Percentiles rank a stretch among this genome's conserved stretches.
These are phyloP conservation scores for Juglanconis oblonga DNA, from an alignment of 2,329 filamentous ascomycete genomes.

Conservation along the genomic window DNA sequence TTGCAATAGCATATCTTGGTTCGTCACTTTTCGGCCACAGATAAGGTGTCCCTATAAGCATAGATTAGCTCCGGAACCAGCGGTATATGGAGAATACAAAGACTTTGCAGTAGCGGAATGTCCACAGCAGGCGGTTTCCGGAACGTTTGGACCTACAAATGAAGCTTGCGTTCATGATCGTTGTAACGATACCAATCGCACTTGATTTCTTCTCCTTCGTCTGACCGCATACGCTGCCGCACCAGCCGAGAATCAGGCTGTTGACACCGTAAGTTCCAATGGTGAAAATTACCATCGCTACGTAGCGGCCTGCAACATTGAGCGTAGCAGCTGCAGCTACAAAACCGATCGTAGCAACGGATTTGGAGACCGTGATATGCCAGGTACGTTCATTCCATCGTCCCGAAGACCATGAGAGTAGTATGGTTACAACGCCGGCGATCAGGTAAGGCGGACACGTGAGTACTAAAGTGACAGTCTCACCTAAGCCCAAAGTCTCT, in stretches of 20 bases:
- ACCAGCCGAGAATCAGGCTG: slow-evolving; percentile 41
- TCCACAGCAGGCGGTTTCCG: neutral
- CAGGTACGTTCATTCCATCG: slow-evolving; percentile 39
- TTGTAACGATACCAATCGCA: slow-evolving; percentile 8
- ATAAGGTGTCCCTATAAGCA: slow-evolving; percentile 3
- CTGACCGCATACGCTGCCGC: slow-evolving; percentile 12
- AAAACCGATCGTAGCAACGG: slow-evolving; percentile 37
- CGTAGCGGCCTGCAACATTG: slow-evolving; percentile 30
- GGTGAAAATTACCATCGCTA: slow-evolving; percentile 34
- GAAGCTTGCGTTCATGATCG: slow-evolving; percentile 9
- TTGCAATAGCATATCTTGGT: slow-evolving; percentile 7
- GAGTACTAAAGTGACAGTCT: slow-evolving; percentile 39
- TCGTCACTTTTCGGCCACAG: slow-evolving; percentile 10
- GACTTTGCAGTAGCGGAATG: neutral
- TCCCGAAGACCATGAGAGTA: slow-evolving; percentile 40
- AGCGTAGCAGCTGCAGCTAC: slow-evolving; percentile 31
- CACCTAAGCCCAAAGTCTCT: slow-evolving; percentile 36
- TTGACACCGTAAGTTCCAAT: slow-evolving; percentile 38
- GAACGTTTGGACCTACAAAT: neutral
- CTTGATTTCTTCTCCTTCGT: slow-evolving; percentile 9
- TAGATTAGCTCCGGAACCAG: neutral
- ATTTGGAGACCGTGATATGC: slow-evolving; percentile 38
- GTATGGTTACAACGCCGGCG: slow-evolving; percentile 40
- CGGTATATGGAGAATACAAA: neutral
- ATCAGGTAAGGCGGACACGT: slow-evolving; percentile 46